Conservation (phyloP, 1,284 basidiomycete genomes). For the Schizophyllum commune region DNA sequence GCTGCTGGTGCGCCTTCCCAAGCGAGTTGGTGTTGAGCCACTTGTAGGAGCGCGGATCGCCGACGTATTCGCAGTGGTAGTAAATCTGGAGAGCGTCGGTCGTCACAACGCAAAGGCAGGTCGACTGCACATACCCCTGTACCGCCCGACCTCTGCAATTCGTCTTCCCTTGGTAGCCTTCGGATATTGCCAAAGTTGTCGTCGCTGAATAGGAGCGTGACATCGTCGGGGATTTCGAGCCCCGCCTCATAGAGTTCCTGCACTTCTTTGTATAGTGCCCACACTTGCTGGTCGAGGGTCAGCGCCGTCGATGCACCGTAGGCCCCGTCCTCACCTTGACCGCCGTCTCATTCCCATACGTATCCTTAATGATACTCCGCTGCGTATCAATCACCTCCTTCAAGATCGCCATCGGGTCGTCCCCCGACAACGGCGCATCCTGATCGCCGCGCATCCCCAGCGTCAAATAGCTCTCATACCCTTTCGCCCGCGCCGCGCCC, state of each 20-base stretch:
- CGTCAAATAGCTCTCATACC: slow-evolving; percentile 23
- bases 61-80: slow-evolving; percentile 9
- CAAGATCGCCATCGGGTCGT: slow-evolving; percentile 42
- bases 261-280: slow-evolving; percentile 64
- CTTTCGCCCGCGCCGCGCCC: slow-evolving; percentile 5
- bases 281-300: slow-evolving; percentile 41
- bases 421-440: slow-evolving; percentile 43
- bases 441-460: slow-evolving; percentile 62
- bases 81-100: slow-evolving; percentile 2
- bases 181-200: slow-evolving; percentile 31
- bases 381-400: slow-evolving; percentile 56
- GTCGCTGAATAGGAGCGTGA: slow-evolving; percentile 54
- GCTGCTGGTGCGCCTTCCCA: slow-evolving; percentile 14
- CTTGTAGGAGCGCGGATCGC: slow-evolving; percentile 44
- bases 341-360: slow-evolving; percentile 38
- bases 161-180: slow-evolving; percentile 4
- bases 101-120: neutral
- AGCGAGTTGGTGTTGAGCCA: slow-evolving; percentile 26
- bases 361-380: slow-evolving; percentile 45
- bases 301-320: too few species aligned
- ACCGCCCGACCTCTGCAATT: slow-evolving; percentile 5
- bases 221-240: slow-evolving; percentile 45
- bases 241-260: slow-evolving; percentile 61
- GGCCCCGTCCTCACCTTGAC: slow-evolving; percentile 23
- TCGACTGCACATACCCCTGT: slow-evolving; percentile 7